A percentile compares a stretch with the other conserved stretches of the same genome.
These are phyloP conservation scores for Globisporangium parvum DNA, from an alignment of 352 stramenopile genomes.

Conservation along the genomic window DNA sequence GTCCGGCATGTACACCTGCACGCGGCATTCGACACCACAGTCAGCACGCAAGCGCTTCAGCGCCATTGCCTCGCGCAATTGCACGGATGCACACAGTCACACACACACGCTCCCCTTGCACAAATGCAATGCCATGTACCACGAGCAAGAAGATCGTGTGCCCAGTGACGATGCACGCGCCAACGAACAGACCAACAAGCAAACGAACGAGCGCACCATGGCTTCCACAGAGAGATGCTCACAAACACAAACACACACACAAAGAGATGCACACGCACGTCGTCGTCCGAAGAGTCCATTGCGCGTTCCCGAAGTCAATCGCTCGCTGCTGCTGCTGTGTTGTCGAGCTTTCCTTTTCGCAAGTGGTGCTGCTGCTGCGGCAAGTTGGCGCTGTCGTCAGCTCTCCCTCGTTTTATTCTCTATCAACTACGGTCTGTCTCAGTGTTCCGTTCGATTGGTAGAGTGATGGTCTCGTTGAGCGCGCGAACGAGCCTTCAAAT, in stretches of 20 bases:
- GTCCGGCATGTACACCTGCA: slow-evolving; percentile 16
- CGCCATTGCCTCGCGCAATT: too few species aligned
- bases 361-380: neutral
- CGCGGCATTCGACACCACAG: too few species aligned
- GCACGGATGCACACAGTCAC: neutral
- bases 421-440: too few species aligned
- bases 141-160: neutral
- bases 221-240: neutral
- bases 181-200: neutral
- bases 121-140: too few species aligned
- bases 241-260: neutral
- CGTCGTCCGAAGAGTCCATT: slow-evolving; percentile 48
- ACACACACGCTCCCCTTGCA: neutral
- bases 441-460: too few species aligned
- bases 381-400: too few species aligned
- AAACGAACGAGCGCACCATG: neutral
- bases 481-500: too few species aligned
- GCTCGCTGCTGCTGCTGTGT: neutral
- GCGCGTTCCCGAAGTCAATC: neutral
- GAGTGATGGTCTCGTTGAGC: too few species aligned
- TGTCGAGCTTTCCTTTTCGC: slow-evolving; percentile 6
- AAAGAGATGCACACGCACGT: slow-evolving; percentile 27
- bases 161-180: too few species aligned
- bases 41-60: too few species aligned
- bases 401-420: too few species aligned